Percentiles rank a stretch among this genome's conserved stretches.
phyloP scores from a whole-genome alignment of 2,329 filamentous ascomycete species.

The Pestalotiopsis sp. region DNA sequence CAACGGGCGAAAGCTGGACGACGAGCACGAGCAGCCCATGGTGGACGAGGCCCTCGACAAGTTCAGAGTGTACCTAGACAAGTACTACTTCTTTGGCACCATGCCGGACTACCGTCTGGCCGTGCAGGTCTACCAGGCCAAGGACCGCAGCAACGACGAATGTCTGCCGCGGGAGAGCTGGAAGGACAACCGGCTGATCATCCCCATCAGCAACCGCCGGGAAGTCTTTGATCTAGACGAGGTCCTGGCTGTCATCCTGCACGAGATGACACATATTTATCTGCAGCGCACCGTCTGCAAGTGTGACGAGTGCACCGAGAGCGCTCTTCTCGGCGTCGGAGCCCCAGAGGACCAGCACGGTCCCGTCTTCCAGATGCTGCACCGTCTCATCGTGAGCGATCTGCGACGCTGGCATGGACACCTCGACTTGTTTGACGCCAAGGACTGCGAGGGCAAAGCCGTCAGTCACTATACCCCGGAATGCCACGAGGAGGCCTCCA shows the following conservation, averaged over 20 bases:
- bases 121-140: background rate
- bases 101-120: background rate
- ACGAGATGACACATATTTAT: constrained; percentile 23
- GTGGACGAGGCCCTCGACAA: background rate
- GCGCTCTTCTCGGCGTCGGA: constrained; percentile 17
- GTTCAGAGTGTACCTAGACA: constrained; percentile 16
- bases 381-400: constrained; percentile 21
- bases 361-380: constrained; percentile 21
- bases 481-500: background rate
- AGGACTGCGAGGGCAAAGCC: constrained; percentile 17
- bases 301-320: constrained; percentile 15
- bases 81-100: constrained; percentile 22
- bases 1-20: background rate
- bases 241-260: constrained; percentile 17
- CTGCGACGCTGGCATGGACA: constrained; percentile 18
- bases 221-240: background rate
- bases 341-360: constrained; percentile 18
- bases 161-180: background rate
- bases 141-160: background rate
- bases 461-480: constrained; percentile 13
- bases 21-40: background rate
- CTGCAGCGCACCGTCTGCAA: constrained; percentile 17
- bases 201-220: background rate
- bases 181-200: background rate
- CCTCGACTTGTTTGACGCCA: constrained; percentile 11